Conservation (phyloP, 2,329 filamentous ascomycete species). For the Neophaeococcomyces mojaviensis region DNA sequence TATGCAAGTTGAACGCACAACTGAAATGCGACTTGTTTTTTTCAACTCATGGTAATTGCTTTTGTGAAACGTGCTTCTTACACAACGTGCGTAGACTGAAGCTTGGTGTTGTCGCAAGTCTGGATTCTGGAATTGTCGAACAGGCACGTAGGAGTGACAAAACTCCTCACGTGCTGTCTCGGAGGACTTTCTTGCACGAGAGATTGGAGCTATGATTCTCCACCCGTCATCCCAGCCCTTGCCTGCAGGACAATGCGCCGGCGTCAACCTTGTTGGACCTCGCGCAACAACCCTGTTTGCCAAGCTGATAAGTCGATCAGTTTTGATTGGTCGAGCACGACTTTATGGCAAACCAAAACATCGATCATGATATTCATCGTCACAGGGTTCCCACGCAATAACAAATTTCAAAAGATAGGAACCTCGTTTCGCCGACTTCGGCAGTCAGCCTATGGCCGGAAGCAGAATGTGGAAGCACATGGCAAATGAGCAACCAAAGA, state of each 20-base stretch:
- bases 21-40: no score
- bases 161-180: no score
- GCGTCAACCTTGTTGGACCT: neutral
- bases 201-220: neutral
- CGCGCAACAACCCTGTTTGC: neutral
- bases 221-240: neutral
- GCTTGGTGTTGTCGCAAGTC: no score
- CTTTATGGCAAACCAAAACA: constrained; percentile 8
- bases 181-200: no score
- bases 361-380: neutral
- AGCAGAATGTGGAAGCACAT: neutral
- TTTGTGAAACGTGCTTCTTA: no score
- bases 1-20: no score
- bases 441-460: neutral
- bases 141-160: no score
- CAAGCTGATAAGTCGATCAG: constrained; percentile 2
- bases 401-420: neutral
- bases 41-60: no score
- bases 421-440: constrained; percentile 4
- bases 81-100: no score
- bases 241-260: neutral
- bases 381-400: neutral
- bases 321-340: constrained; percentile 4
- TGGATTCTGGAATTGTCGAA: no score
- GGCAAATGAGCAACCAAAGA: no score